phyloP scores from a whole-genome alignment of 257 asterid genomes.

The Ophiorrhiza pumila region DNA sequence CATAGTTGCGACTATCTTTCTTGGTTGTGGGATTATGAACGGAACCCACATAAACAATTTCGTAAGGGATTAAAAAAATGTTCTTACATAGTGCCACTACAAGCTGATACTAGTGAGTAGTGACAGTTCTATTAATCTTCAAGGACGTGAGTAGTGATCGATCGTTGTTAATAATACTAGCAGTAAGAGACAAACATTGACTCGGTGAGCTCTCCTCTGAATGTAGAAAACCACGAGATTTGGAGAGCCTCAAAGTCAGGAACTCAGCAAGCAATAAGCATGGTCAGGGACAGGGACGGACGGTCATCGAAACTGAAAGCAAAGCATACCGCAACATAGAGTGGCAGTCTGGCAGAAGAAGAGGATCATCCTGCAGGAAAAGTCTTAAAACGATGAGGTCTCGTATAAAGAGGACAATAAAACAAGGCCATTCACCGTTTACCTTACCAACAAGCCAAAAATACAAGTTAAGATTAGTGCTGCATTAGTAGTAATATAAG shows the following conservation, averaged over 20 bases:
- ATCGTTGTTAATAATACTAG: background rate
- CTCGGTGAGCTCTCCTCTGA: background rate
- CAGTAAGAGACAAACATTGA: background rate
- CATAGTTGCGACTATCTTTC: conserved; percentile 15
- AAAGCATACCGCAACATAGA: background rate
- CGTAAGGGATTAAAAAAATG: background rate
- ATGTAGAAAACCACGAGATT: conserved; percentile 13
- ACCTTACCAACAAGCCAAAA: too few relatives aligned
- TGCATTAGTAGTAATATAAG: too few relatives aligned
- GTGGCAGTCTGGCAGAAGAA: background rate
- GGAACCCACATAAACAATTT: background rate
- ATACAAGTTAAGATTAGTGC: too few relatives aligned
- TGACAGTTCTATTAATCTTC: background rate
- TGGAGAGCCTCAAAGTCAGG: conserved; percentile 7
- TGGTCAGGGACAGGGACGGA: background rate
- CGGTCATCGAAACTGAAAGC: conserved; percentile 16
- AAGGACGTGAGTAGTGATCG: background rate
- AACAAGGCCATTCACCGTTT: too few relatives aligned
- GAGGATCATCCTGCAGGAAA: background rate
- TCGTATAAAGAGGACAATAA: too few relatives aligned
- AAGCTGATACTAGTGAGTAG: too few relatives aligned
- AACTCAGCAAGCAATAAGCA: conserved; percentile 1
- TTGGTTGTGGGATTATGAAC: conserved; percentile 4
- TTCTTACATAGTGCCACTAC: too few relatives aligned
- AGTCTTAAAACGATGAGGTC: too few relatives aligned